Conservation (phyloP, 2,329 filamentous ascomycete species). For the Purpureocillium takamizusanense region DNA sequence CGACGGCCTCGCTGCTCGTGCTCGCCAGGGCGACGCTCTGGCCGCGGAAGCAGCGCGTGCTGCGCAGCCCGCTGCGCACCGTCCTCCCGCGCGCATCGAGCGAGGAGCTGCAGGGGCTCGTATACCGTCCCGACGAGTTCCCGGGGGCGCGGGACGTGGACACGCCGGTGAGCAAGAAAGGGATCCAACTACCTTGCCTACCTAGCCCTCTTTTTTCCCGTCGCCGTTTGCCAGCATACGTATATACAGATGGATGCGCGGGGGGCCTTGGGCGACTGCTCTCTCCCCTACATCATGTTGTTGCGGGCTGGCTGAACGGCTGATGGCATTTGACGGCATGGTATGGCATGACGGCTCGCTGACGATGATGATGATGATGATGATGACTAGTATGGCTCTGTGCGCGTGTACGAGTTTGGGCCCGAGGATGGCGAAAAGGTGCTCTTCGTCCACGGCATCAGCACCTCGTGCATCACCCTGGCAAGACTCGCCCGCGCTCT, state of each 20-base stretch:
- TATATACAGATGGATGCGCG: too few relatives aligned
- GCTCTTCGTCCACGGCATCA: slow-evolving; percentile 74
- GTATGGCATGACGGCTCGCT: too few relatives aligned
- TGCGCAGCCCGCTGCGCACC: slow-evolving; percentile 36
- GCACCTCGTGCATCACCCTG: slow-evolving; percentile 69
- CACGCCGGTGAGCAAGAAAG: slow-evolving; percentile 42
- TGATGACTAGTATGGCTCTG: slow-evolving; percentile 52
- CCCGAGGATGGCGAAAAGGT: slow-evolving; percentile 65
- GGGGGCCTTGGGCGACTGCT: too few relatives aligned
- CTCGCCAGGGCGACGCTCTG: slow-evolving; percentile 26
- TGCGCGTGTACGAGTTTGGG: slow-evolving; percentile 77
- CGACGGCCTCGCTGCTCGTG: slow-evolving; percentile 29
- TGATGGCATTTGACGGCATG: slow-evolving; percentile 4
- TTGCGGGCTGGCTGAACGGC: background rate
- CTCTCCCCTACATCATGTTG: too few relatives aligned
- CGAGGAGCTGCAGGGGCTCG: slow-evolving; percentile 26
- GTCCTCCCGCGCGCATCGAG: slow-evolving; percentile 24
- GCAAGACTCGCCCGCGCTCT: slow-evolving; percentile 57
- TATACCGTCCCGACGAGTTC: slow-evolving; percentile 59
- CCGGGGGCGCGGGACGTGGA: slow-evolving; percentile 65
- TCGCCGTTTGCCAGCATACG: too few relatives aligned
- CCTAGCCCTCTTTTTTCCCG: too few relatives aligned
- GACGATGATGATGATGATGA: too few relatives aligned
- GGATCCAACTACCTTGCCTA: too few relatives aligned
- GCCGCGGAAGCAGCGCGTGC: slow-evolving; percentile 27